phyloP scores from a whole-genome alignment of 768 basidiomycete genomes.

The Ramaria rubella region DNA sequence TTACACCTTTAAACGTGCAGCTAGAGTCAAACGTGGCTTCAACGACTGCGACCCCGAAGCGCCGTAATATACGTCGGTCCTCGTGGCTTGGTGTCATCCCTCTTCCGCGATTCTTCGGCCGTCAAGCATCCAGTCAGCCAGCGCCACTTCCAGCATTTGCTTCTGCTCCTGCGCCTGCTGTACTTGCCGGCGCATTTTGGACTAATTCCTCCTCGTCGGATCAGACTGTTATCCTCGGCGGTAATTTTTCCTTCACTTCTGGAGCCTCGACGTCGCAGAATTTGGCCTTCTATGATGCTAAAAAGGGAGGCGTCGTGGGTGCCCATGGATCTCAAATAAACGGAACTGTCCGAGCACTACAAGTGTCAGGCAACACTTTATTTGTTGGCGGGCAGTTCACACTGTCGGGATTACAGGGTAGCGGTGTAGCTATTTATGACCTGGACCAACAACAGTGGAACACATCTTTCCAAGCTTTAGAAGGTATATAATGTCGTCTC shows the following conservation, averaged over 20 bases:
- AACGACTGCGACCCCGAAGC: constrained; percentile 24
- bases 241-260: constrained; percentile 70
- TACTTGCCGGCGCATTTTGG: constrained; percentile 87
- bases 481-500: constrained; percentile 28
- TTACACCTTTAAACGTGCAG: constrained; percentile 56
- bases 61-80: constrained; percentile 41
- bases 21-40: constrained; percentile 36
- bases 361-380: constrained; percentile 61
- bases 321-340: constrained; percentile 57
- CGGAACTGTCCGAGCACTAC: constrained; percentile 71
- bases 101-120: constrained; percentile 33
- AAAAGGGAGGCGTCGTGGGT: constrained; percentile 40
- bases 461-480: constrained; percentile 52
- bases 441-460: constrained; percentile 60
- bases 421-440: constrained; percentile 78
- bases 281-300: constrained; percentile 66
- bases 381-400: constrained; percentile 86
- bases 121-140: constrained; percentile 43
- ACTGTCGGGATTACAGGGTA: constrained; percentile 45
- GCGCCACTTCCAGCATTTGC: constrained; percentile 49
- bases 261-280: constrained; percentile 41
- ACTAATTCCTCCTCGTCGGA: constrained; percentile 59
- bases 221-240: constrained; percentile 76
- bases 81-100: constrained; percentile 36
- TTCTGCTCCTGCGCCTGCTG: constrained; percentile 64